These are phyloP conservation scores for Abrus pulchellus DNA, from an alignment of 306 rosid species.

Conservation along the genomic window DNA sequence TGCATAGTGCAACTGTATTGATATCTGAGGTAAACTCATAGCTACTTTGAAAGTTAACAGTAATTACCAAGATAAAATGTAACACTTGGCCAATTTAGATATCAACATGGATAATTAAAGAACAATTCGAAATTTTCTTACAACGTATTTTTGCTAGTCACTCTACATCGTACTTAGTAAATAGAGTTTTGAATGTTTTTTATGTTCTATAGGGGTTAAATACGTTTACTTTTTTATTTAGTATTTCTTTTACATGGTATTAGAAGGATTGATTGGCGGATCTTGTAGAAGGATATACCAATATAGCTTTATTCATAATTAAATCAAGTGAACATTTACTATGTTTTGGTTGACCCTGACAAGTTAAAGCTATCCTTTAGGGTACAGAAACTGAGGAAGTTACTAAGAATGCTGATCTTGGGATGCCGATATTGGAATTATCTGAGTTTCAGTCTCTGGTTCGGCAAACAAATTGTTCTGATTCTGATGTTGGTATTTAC, in stretches of 20 bases:
- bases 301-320: not conserved
- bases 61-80: not conserved
- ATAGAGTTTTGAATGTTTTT: not conserved
- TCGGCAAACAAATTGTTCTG: slow-evolving; percentile 41
- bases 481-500: slow-evolving; percentile 45
- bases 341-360: slow-evolving; percentile 38
- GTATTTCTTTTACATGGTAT: not conserved
- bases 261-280: not conserved
- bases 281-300: not conserved
- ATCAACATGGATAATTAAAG: slow-evolving; percentile 5
- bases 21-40: slow-evolving; percentile 57
- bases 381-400: slow-evolving; percentile 36
- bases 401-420: slow-evolving; percentile 45
- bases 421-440: slow-evolving; percentile 50
- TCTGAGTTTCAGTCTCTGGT: slow-evolving; percentile 50
- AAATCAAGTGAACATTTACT: slow-evolving; percentile 20
- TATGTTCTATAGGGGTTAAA: not conserved
- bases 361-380: slow-evolving; percentile 46
- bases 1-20: slow-evolving; percentile 51
- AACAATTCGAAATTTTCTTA: not conserved
- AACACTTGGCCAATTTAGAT: not conserved
- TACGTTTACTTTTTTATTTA: not conserved
- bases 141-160: not conserved
- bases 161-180: not conserved
- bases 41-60: not conserved